These are phyloP conservation scores for Xylaria sp. DNA, from an alignment of 2,329 filamentous ascomycete genomes.

Conservation along the genomic window DNA sequence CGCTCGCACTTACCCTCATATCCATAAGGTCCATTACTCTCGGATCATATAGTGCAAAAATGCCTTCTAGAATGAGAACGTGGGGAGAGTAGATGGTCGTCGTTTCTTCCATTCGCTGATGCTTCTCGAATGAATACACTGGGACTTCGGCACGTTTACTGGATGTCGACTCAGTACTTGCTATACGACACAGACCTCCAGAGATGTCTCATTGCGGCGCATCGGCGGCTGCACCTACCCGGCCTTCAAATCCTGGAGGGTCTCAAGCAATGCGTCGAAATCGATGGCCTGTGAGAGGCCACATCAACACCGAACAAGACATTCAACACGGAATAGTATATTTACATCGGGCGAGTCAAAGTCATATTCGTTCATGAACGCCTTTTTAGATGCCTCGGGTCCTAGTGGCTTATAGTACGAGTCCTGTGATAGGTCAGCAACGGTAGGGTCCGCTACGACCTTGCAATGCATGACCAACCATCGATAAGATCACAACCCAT, in stretches of 20 bases:
- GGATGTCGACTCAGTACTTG: slow-evolving; percentile 34
- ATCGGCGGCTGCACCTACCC: slow-evolving; percentile 68
- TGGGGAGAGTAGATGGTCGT: slow-evolving; percentile 96
- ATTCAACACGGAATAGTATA: slow-evolving; percentile 14
- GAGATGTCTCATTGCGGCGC: slow-evolving; percentile 2
- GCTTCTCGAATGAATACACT: slow-evolving; percentile 93
- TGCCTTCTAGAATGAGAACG: slow-evolving; percentile 94
- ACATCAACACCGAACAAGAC: slow-evolving; percentile 41
- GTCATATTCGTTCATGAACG: slow-evolving; percentile 92
- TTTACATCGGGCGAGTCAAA: slow-evolving; percentile 87
- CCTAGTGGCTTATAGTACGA: slow-evolving; percentile 96
- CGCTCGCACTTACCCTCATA: slow-evolving; percentile 72
- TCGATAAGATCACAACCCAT: slow-evolving; percentile 97
- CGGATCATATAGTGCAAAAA: slow-evolving; percentile 91
- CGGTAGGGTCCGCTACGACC: slow-evolving; percentile 24
- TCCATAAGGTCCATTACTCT: slow-evolving; percentile 88
- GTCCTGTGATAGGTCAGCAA: slow-evolving; percentile 68
- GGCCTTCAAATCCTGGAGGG: slow-evolving; percentile 84
- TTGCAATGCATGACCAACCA: slow-evolving; percentile 68
- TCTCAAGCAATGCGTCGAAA: slow-evolving; percentile 87
- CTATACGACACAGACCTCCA: neutral
- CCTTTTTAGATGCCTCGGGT: slow-evolving; percentile 79
- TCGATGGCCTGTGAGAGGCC: slow-evolving; percentile 75
- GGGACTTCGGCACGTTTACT: slow-evolving; percentile 92
- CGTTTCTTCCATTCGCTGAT: slow-evolving; percentile 81